Conservation (phyloP, 257 asterid genomes). For the Solanum bulbocastanum region DNA sequence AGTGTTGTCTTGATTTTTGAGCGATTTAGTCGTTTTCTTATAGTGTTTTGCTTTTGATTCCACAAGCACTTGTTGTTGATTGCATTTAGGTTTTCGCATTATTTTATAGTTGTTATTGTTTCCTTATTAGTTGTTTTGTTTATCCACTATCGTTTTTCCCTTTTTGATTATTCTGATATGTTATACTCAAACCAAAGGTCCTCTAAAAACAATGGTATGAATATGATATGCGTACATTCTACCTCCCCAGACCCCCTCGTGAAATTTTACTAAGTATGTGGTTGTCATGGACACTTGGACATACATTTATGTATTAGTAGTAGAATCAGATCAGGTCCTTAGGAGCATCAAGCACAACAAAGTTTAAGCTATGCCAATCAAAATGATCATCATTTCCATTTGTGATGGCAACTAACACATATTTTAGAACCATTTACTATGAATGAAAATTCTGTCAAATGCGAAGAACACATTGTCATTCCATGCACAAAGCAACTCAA, state of each 20-base stretch:
- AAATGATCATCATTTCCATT: neutral
- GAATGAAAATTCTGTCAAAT: neutral
- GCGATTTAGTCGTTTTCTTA: neutral
- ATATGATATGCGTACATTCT: neutral
- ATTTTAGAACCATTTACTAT: neutral
- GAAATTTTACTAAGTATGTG: too few relatives aligned
- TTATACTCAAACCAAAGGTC: neutral
- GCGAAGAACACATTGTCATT: neutral
- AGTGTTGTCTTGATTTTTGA: neutral
- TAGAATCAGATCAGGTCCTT: neutral
- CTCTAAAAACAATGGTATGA: neutral
- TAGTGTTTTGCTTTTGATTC: neutral
- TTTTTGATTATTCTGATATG: too few relatives aligned
- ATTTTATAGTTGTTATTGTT: too few relatives aligned
- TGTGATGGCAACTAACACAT: neutral
- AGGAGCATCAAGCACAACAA: neutral
- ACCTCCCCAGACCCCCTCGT: neutral
- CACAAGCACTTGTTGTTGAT: rapidly evolving
- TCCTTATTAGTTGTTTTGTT: neutral
- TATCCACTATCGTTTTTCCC: neutral
- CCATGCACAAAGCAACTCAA: neutral
- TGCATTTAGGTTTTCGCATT: neutral
- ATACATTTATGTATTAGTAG: neutral
- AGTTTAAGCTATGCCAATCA: neutral
- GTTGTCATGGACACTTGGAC: neutral